These are phyloP conservation scores for Cercospora berteroae DNA, from an alignment of 2,329 filamentous ascomycete species.

Conservation along the genomic window DNA sequence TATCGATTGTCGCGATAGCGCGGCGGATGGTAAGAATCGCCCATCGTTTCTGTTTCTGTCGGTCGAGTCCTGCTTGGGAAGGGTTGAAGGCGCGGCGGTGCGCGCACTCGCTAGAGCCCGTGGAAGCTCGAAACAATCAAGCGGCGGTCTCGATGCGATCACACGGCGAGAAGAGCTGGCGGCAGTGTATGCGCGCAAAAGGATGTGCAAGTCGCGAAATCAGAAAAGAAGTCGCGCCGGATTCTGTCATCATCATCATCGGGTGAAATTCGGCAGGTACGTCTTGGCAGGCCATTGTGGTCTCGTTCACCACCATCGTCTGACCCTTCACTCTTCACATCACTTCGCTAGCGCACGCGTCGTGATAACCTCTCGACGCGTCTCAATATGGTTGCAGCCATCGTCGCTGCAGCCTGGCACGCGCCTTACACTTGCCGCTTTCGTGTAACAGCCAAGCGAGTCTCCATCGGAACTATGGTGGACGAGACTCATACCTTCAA, in stretches of 20 bases:
- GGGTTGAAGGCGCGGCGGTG: neutral
- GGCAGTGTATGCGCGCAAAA: neutral
- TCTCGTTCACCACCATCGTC: neutral
- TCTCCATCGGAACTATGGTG: constrained; percentile 11
- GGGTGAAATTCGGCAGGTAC: neutral
- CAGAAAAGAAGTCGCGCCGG: neutral
- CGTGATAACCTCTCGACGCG: neutral
- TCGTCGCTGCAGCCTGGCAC: neutral
- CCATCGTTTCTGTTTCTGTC: constrained; percentile 6
- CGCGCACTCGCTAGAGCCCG: neutral
- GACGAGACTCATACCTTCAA: constrained; percentile 24
- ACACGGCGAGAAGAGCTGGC: neutral
- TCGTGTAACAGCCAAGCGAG: neutral
- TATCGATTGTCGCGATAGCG: constrained; percentile 4
- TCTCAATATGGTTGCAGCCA: neutral
- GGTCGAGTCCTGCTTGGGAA: neutral
- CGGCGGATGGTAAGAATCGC: constrained; percentile 16
- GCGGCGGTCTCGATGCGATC: neutral
- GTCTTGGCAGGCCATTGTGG: constrained; percentile 7
- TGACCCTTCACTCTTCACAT: neutral
- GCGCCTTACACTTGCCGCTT: neutral
- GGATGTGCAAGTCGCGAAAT: neutral
- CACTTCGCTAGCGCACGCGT: neutral
- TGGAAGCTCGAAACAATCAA: neutral
- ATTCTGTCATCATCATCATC: constrained; percentile 8